A percentile compares a stretch with the other conserved stretches of the same genome.
These are phyloP conservation scores for Cyclotella choctawhatcheeana DNA, from an alignment of 108 stramenopile genomes.

Conservation along the genomic window DNA sequence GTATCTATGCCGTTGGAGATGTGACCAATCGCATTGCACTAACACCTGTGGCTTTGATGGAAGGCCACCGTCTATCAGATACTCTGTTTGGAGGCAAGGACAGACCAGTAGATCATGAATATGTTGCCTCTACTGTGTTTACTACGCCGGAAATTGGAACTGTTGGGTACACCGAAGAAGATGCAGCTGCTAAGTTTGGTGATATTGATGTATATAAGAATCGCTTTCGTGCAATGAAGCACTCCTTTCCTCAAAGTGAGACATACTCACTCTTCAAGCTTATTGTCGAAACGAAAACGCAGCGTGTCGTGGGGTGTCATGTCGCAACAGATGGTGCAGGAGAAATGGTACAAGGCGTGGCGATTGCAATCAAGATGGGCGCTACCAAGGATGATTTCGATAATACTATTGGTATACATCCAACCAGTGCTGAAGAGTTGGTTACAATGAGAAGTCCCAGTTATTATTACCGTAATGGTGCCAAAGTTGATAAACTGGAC, in stretches of 20 bases:
- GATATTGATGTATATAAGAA: constrained; percentile 73
- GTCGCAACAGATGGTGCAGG: constrained; percentile 68
- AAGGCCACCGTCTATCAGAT: constrained; percentile 75
- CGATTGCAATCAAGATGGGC: constrained; percentile 84
- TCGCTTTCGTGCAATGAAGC: constrained; percentile 74
- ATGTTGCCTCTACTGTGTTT: constrained; percentile 91
- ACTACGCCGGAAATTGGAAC: constrained; percentile 90
- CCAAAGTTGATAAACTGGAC: constrained; percentile 53
- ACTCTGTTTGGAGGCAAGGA: constrained; percentile 82
- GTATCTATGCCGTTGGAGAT: constrained; percentile 83
- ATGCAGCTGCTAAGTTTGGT: constrained; percentile 75
- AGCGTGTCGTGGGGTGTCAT: constrained; percentile 49
- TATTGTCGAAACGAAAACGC: constrained; percentile 67
- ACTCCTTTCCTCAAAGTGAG: constrained; percentile 79
- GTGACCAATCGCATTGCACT: constrained; percentile 88
- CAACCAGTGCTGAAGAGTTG: constrained; percentile 77
- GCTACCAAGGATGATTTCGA: constrained; percentile 86
- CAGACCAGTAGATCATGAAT: constrained; percentile 80
- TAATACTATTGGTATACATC: constrained; percentile 78
- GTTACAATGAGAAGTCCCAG: constrained; percentile 62
- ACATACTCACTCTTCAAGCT: constrained; percentile 74
- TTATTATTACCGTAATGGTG: constrained; percentile 64
- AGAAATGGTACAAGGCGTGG: constrained; percentile 89
- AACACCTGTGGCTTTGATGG: constrained; percentile 88
- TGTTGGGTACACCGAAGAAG: constrained; percentile 87